Evolutionary conservation across 495 filamentous ascomycete genomes (phyloP).

Genomic region (Achaetomiella virescens): DNA sequence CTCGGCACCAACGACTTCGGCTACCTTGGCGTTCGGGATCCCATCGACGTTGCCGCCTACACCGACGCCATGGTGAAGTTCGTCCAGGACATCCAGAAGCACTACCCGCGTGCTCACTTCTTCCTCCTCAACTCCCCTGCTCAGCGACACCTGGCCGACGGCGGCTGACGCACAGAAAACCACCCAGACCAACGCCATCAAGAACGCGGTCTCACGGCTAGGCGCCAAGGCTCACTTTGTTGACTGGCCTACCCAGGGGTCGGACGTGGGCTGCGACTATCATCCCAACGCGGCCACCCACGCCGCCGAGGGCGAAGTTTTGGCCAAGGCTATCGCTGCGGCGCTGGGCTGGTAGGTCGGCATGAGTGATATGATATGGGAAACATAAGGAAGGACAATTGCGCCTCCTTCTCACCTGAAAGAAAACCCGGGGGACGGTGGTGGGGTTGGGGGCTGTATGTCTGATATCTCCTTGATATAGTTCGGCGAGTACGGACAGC

Average conservation of each 20-base stretch:
- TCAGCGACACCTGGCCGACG: background rate
- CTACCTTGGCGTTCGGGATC: background rate
- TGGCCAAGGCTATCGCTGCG: background rate
- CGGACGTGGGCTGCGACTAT: background rate
- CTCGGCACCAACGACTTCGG: conserved; percentile 2
- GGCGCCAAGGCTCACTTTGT: background rate
- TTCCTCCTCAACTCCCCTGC: background rate
- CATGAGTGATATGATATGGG: too few relatives aligned
- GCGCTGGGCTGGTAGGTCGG: background rate
- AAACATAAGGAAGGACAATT: too few relatives aligned
- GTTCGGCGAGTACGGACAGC: too few relatives aligned
- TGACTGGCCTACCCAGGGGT: background rate
- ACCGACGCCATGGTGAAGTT: background rate
- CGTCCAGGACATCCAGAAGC: background rate
- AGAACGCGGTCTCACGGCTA: background rate
- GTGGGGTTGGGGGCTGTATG: too few relatives aligned
- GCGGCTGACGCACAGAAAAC: background rate
- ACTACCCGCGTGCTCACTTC: background rate
- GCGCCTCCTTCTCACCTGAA: too few relatives aligned
- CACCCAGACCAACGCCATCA: background rate
- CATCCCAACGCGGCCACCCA: background rate
- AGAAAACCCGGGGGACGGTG: too few relatives aligned
- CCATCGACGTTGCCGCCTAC: background rate
- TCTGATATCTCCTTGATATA: too few relatives aligned
- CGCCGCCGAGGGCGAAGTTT: background rate